Base-by-base conservation (phyloP, 805 yeast genomes). In the Naumovozyma castellii region DNA sequence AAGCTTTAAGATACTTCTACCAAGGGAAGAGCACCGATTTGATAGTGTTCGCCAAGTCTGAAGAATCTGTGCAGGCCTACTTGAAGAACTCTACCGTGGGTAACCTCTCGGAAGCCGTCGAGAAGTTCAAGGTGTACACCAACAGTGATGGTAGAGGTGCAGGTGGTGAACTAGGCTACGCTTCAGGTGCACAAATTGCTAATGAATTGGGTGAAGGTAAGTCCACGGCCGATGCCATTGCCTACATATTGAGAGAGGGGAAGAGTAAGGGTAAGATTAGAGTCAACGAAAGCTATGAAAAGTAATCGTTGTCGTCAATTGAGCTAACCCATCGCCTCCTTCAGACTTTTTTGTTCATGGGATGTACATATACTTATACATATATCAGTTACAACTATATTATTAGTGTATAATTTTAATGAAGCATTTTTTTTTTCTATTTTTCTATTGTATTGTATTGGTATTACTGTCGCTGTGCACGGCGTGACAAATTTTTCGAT, bases 121-220 rank as follows among this genome's bases (percentile, higher is more conserved):
- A 80, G 0, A 67, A 71, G 6, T 83, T 73, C 65, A 73, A 80
- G 51, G 69, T 85, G n/a, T 86, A 70, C 55, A 68, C 73, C 17
- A 73, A 75, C 41, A 70, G 71, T 44, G 67, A 66, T 18, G 81
- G 84, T 35, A 65, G 64, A 32, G 95, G 94, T 25, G 64, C 76
- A 3, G 83, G 76, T 50, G 95, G 95, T 41, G 69, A 71, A 6
- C 56, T 82, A 18, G 84, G 80, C 38, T 78, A 75, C 51, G 94
- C 90, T 2, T 80, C 90, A 5, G 72, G 75, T 41, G 64, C 67
- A 15, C 82, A 78, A 43, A 56, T 85, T 31, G 70, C 69, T 37
- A 72, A 72, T 46, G 92, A 84, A 53, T 85, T 86, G 48, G 90
- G 87, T 20, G 65, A 72, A 18, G 54, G 47, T 8, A 63, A 69